phyloP scores from a whole-genome alignment of 805 yeast species.

The Ogataea siamensis region DNA sequence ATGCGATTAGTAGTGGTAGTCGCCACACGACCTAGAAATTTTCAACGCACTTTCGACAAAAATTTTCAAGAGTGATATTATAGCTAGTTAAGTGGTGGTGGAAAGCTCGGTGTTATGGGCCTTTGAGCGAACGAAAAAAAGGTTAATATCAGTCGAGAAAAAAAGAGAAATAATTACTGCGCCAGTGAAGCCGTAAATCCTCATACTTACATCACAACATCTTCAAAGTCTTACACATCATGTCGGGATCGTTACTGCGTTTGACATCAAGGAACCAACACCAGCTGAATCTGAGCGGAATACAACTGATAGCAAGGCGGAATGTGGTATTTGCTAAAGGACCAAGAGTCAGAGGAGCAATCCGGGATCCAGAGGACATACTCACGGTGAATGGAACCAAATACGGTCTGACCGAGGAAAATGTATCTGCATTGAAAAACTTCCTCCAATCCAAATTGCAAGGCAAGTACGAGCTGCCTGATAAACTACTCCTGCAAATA shows the following conservation, averaged over 20 bases:
- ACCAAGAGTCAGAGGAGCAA: constrained; percentile 65
- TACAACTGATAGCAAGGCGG: constrained; percentile 18
- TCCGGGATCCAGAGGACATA: constrained; percentile 65
- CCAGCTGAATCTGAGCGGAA: not conserved
- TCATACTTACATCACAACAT: not conserved
- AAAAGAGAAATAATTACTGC: not conserved
- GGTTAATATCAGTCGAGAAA: not conserved
- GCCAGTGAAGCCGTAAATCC: no score
- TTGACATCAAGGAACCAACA: constrained; percentile 3
- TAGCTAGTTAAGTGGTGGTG: constrained; percentile 4
- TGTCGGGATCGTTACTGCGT: constrained; percentile 4
- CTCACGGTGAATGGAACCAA: constrained; percentile 48
- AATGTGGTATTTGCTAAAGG: constrained; percentile 44
- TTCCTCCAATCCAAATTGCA: constrained; percentile 37
- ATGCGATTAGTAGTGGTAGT: constrained; percentile 1
- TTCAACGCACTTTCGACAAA: constrained; percentile 19
- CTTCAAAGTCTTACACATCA: not conserved
- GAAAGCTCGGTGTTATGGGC: constrained; percentile 7
- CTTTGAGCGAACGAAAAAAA: constrained; percentile 4
- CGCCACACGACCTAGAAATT: constrained; percentile 21
- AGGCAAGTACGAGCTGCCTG: constrained; percentile 52
- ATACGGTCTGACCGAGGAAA: constrained; percentile 52
- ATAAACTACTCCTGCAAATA: constrained; percentile 69
- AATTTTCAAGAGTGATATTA: constrained; percentile 15
- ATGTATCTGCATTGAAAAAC: constrained; percentile 46